A percentile compares a stretch with the other conserved stretches of the same genome.
Conservation (phyloP, 305 asterid genomes). For the Caryopteris hybrid region DNA sequence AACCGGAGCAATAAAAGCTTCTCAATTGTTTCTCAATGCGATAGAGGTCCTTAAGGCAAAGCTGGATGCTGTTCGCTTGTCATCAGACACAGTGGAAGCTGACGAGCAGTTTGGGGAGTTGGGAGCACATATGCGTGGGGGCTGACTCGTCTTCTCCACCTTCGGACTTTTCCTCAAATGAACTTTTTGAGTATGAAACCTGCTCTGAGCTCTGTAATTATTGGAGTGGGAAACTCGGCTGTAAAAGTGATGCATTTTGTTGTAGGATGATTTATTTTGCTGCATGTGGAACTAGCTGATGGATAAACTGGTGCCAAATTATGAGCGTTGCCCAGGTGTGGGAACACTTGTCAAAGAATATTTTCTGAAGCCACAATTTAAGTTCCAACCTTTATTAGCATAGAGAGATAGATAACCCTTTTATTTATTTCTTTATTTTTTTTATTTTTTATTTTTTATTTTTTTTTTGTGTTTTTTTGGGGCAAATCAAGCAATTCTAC, state of each 20-base stretch:
- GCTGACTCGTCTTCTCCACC: constrained; percentile 34
- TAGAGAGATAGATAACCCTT: too few relatives aligned
- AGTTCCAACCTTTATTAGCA: too few relatives aligned
- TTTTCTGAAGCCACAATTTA: too few relatives aligned
- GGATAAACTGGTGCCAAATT: neutral
- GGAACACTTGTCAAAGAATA: neutral
- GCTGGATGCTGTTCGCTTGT: constrained; percentile 88
- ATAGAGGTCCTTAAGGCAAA: constrained; percentile 84
- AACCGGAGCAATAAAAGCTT: constrained; percentile 85
- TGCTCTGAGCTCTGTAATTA: constrained; percentile 21
- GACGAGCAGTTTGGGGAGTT: constrained; percentile 96
- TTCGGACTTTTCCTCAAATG: neutral
- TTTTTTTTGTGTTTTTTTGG: too few relatives aligned
- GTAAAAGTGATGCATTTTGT: neutral
- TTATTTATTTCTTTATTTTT: too few relatives aligned
- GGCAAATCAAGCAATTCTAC: too few relatives aligned
- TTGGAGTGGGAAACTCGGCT: too few relatives aligned
- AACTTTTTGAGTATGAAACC: constrained; percentile 22
- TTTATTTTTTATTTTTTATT: too few relatives aligned
- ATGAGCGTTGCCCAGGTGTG: neutral
- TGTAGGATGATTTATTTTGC: neutral
- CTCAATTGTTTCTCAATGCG: constrained; percentile 80
- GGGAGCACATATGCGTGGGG: constrained; percentile 99
- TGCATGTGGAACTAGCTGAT: neutral
- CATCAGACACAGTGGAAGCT: constrained; percentile 93